A percentile compares a stretch with the other conserved stretches of the same genome.
Evolutionary conservation across 768 basidiomycete genomes (phyloP).

Genomic region (Agaricus blazei): DNA sequence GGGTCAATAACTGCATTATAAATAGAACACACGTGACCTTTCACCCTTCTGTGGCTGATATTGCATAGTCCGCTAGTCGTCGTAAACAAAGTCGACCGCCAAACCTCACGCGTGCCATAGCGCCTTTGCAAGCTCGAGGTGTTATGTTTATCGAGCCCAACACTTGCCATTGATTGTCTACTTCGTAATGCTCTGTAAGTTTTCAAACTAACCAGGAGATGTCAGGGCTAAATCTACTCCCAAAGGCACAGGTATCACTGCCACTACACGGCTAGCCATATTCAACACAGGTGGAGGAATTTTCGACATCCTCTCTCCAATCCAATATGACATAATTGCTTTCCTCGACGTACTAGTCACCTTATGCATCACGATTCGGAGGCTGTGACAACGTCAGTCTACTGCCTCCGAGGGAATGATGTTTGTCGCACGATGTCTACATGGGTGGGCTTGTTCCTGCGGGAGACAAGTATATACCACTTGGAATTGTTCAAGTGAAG

Average conservation of each 20-base stretch:
- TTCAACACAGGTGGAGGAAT: background rate
- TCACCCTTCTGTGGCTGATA: background rate
- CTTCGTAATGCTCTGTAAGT: background rate
- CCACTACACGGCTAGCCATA: background rate
- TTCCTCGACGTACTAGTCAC: conserved; percentile 13
- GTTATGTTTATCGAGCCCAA: conserved; percentile 41
- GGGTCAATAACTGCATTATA: too few relatives aligned
- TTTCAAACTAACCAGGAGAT: too few relatives aligned
- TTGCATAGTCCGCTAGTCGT: conserved; percentile 39
- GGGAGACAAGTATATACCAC: too few relatives aligned
- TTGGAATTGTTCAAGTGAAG: too few relatives aligned
- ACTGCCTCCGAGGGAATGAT: too few relatives aligned
- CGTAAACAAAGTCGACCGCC: conserved; percentile 45
- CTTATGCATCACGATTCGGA: conserved; percentile 1
- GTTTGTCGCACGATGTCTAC: too few relatives aligned
- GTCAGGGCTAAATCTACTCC: background rate
- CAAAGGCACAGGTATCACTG: background rate
- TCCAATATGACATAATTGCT: background rate
- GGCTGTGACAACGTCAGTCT: too few relatives aligned
- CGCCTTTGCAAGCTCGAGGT: conserved; percentile 43
- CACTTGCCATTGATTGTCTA: conserved; percentile 9
- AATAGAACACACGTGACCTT: too few relatives aligned
- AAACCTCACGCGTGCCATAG: conserved; percentile 40
- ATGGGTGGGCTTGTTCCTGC: too few relatives aligned
- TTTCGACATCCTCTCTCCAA: background rate